Base-by-base conservation (phyloP, 139 green algal genomes). In the Choricystis sp. region DNA sequence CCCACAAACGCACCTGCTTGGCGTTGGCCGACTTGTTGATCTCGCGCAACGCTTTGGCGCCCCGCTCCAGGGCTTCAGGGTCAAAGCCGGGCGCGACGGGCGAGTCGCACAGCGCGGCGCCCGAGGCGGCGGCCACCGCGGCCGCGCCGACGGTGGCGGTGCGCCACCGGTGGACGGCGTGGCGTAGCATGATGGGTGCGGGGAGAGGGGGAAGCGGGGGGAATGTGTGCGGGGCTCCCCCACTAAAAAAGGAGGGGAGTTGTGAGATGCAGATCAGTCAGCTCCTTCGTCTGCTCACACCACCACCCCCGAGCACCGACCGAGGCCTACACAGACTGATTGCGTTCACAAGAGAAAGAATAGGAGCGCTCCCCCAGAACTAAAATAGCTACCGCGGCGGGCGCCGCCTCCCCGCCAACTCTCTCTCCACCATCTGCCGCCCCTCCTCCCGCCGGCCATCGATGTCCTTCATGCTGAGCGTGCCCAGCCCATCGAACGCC, bases 51-150 rank as follows among this genome's bases (percentile, higher is more conserved):
- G 91, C 94, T 72, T 95, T 96, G 2, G 94, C 94, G 29, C 89
- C 94, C 14, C 94, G 73, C 73, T 99, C 94, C 22, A 96, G 75
- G 21, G 89, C 89, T 67, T 99, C 94, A 5, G 94, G 91, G 71
- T 99, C 94, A 60, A 97, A 96, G 31, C 29, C 64, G 5, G 64
- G 59, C 3, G 55, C 61, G 23, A 57, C 26, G 25, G 40, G n/a
- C 25, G 26, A 21, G 29, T 65, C 66, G 29, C 66, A 62, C 26
- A 49, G 25, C 3, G 58, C 58, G 23, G 26, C 58, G 19, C 26
- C 4, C 20, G 26, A 31, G 3, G 31, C 26, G 27, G 26, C 26
- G 22, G 58, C 31, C 14, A 29, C 25, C 26, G 58, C 58, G 9
- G 58, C 58, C 25, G 58, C 58, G 31, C 26, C 58, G 26, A 16